These are phyloP conservation scores for Adiantum capillusveneris DNA, from an alignment of 75 land plant genomes.

Conservation along the genomic window DNA sequence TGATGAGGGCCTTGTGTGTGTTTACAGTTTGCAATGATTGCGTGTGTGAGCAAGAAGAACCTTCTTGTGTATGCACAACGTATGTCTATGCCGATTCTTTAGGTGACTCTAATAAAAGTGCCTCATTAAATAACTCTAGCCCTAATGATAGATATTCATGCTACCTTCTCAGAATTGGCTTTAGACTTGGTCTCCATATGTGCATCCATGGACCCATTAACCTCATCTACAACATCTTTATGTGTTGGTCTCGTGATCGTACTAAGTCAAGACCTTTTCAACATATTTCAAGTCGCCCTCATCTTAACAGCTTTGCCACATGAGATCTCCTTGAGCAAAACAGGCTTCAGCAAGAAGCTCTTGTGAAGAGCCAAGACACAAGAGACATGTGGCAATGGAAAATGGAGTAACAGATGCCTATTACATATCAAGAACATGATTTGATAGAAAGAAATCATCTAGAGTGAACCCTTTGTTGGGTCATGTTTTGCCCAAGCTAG, in stretches of 20 bases:
- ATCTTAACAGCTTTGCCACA: background rate
- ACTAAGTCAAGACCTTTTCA: background rate
- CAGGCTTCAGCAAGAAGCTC: background rate
- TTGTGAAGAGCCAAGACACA: background rate
- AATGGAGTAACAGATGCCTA: background rate
- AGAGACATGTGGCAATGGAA: slow-evolving; percentile 3
- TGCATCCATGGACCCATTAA: background rate
- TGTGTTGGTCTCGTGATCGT: background rate
- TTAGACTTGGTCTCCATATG: too few species aligned
- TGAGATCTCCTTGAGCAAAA: background rate
- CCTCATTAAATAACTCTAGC: too few species aligned
- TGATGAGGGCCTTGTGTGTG: too few species aligned
- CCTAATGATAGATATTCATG: too few species aligned
- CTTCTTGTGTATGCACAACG: too few species aligned
- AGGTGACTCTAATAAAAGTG: too few species aligned
- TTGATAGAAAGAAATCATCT: background rate
- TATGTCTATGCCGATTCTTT: too few species aligned
- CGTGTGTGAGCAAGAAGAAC: too few species aligned
- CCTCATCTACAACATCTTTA: background rate
- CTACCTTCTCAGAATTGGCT: too few species aligned
- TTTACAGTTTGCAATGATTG: too few species aligned
- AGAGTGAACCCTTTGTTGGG: background rate
- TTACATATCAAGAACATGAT: background rate
- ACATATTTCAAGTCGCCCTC: background rate
- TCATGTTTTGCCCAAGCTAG: background rate